Base-by-base conservation (phyloP, 2,329 filamentous ascomycete genomes). In the Fusarium denticulatum region DNA sequence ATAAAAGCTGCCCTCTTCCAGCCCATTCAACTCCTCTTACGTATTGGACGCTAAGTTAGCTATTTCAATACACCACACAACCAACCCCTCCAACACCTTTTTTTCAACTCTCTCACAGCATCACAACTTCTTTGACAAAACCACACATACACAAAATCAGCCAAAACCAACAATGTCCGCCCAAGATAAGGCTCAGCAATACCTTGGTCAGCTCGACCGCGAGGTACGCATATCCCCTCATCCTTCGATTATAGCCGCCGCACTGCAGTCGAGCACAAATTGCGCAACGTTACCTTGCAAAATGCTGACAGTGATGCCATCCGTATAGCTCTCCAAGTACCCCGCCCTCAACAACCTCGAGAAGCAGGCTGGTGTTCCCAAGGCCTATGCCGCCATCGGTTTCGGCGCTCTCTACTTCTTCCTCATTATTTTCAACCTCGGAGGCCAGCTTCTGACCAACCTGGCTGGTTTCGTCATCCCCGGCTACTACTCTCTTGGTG, bases 391-490 rank as follows among this genome's bases (percentile, higher is more conserved):
- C 75, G 88, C 93, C 80, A 91, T 96, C 78, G 94, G 94, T 78
- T 81, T 94, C 66, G 92, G 84, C 69, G 91, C 91, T 58, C 89
- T 95, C 76, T 97, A 97, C 88, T 94, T 96, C 86, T 94, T 96
- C 87, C 90, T 96, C 78, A 94, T 96, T 85, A 91, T 96, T 86
- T 95, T 97, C 88, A 97, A 97, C 89, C 93, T 96, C 75, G 94
- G 92, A 74, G 94, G 94, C 78, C 93, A 95, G 85, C 92, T 96
- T 80, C 87, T 97, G 77, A 95, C 94, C 85, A 97, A 97, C 87
- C 85, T 95, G 76, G 93, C 94, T 76, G 94, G 94, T 71, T 96
- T 96, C 82, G 85, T 93, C 78, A 89, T 97, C 72, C 94, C 94
- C 32, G 92, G 91, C 69, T 96, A 96, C 88, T 97, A 96, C 85